Evolutionary conservation across 75 land plant species (phyloP).

Genomic region (Pinus taeda): DNA sequence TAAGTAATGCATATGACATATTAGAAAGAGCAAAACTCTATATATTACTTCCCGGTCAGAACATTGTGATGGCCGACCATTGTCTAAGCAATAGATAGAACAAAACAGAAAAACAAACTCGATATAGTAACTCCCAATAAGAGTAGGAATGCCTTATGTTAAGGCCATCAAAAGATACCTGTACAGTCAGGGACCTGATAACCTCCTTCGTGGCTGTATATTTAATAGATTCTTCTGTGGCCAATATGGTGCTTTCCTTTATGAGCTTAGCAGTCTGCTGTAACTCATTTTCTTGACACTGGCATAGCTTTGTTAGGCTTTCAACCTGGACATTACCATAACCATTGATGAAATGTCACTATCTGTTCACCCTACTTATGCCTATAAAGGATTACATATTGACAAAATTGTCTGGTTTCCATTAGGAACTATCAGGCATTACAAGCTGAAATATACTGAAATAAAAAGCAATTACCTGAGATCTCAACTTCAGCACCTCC

Average conservation of each 20-base stretch:
- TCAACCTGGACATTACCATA: slow-evolving; percentile 33
- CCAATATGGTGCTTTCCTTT: slow-evolving; percentile 23
- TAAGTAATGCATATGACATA: neutral
- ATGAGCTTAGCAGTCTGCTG: slow-evolving; percentile 34
- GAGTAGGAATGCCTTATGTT: neutral
- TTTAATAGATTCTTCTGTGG: slow-evolving; percentile 43
- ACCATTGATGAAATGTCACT: neutral
- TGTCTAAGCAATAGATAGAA: neutral
- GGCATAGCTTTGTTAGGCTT: slow-evolving; percentile 32
- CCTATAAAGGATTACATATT: neutral
- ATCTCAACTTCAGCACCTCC: slow-evolving; percentile 46
- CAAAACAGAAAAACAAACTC: neutral
- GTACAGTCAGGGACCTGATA: slow-evolving; percentile 43
- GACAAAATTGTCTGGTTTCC: neutral
- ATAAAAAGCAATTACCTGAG: slow-evolving; percentile 53
- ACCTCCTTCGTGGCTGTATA: slow-evolving; percentile 36
- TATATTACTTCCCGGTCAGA: neutral
- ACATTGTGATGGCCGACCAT: neutral
- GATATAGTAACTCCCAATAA: neutral
- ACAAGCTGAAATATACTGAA: neutral
- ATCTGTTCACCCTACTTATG: neutral
- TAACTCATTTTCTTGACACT: slow-evolving; percentile 42
- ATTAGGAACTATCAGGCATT: neutral
- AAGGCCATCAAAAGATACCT: slow-evolving; percentile 36
- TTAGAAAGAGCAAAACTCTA: neutral